phyloP scores from a whole-genome alignment of 2,329 filamentous ascomycete species.

The Xylariaceae sp. region DNA sequence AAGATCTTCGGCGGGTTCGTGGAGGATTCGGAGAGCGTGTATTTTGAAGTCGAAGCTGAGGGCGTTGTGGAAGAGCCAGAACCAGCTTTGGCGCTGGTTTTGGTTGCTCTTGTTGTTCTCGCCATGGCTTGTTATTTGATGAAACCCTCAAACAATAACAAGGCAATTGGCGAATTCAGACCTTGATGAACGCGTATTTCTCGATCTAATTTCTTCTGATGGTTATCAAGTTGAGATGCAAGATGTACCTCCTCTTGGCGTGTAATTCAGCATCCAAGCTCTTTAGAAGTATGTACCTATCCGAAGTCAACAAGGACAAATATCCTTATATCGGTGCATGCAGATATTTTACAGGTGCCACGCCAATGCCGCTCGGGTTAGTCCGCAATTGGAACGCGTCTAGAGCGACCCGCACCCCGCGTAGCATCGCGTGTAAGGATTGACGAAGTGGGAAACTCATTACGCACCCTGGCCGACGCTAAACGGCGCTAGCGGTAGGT shows the following conservation, averaged over 20 bases:
- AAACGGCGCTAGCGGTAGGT: neutral
- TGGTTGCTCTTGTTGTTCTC: conserved; percentile 44
- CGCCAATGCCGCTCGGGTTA: neutral
- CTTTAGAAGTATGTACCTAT: neutral
- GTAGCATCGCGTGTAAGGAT: neutral
- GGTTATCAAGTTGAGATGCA: neutral
- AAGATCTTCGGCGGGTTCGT: conserved; percentile 51
- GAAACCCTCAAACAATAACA: neutral
- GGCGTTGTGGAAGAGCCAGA: conserved; percentile 26
- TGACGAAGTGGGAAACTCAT: too few species aligned
- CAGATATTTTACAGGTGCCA: neutral
- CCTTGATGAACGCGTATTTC: neutral
- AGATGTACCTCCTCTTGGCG: neutral
- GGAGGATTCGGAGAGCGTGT: conserved; percentile 37
- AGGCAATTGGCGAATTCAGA: neutral
- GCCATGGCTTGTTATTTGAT: conserved; percentile 37
- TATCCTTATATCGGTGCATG: neutral
- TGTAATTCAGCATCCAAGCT: neutral
- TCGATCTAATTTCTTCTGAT: neutral
- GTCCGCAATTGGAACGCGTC: neutral
- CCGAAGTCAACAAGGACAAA: neutral
- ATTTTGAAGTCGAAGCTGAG: conserved; percentile 29
- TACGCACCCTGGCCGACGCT: neutral
- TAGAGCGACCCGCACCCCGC: neutral
- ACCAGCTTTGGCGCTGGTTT: conserved; percentile 31